A percentile compares a stretch with the other conserved stretches of the same genome.
Conservation (phyloP, 345 rosid species). For the Kandelia obovata region DNA sequence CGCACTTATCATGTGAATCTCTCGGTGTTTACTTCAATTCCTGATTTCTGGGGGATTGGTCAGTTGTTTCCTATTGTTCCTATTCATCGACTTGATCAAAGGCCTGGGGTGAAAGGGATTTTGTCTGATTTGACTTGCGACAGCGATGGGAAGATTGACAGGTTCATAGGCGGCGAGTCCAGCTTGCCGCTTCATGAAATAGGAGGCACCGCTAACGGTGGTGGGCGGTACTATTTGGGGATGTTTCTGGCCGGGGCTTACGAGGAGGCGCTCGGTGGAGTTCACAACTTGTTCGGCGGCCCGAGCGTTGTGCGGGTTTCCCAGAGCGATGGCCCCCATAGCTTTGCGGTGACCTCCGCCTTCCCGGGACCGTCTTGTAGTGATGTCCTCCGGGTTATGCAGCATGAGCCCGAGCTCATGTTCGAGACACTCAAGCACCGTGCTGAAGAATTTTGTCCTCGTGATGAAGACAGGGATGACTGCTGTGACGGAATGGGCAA, state of each 20-base stretch:
- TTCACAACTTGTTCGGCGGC: conserved; percentile 91
- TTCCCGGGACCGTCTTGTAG: conserved; percentile 75
- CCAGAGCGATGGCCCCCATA: conserved; percentile 89
- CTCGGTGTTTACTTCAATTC: conserved; percentile 89
- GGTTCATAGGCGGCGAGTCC: conserved; percentile 83
- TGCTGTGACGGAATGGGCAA: conserved; percentile 28
- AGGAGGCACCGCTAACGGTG: conserved; percentile 28
- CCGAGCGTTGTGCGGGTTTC: conserved; percentile 82
- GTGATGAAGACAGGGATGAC: conserved; percentile 24
- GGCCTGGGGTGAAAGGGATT: conserved; percentile 65
- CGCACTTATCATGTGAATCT: conserved; percentile 78
- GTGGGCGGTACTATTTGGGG: conserved; percentile 70
- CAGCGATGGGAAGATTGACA: conserved; percentile 86
- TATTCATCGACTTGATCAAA: conserved; percentile 69
- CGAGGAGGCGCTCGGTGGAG: conserved; percentile 96
- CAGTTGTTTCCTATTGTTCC: conserved; percentile 93
- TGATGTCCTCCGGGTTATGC: conserved; percentile 91
- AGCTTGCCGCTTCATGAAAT: conserved; percentile 90
- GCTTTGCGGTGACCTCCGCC: conserved; percentile 87
- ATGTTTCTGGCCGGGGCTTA: conserved; percentile 99
- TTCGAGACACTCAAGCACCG: conserved; percentile 87
- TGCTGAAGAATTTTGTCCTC: conserved; percentile 53
- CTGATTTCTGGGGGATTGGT: conserved; percentile 94
- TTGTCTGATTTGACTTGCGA: conserved; percentile 91
- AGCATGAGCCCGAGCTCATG: conserved; percentile 98